These are phyloP conservation scores for Euclidium syriacum DNA, from an alignment of 345 rosid species.

Conservation along the genomic window DNA sequence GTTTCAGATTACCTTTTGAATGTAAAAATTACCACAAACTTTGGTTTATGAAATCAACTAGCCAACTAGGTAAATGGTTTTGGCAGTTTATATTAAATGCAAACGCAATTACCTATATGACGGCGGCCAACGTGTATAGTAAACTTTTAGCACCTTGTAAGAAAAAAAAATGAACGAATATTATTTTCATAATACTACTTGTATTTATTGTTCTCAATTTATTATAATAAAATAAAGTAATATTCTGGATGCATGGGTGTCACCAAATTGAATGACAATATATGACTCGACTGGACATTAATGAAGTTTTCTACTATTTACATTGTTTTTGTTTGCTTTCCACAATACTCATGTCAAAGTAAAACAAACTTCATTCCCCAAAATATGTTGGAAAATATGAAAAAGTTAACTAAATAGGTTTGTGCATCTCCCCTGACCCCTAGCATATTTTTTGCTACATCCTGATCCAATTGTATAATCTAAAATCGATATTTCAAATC, in stretches of 20 bases:
- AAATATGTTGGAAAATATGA: neutral
- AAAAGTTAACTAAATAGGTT: neutral
- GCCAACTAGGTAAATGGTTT: conserved; percentile 11
- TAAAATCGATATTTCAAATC: neutral
- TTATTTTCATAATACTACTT: neutral
- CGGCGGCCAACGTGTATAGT: conserved; percentile 20
- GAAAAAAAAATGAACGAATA: neutral
- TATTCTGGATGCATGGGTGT: conserved; percentile 19
- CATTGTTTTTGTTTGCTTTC: neutral
- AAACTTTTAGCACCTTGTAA: neutral
- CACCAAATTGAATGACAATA: conserved; percentile 24
- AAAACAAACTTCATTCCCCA: neutral
- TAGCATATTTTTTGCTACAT: neutral
- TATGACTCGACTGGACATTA: conserved; percentile 14
- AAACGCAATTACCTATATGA: conserved; percentile 2
- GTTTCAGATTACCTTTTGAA: neutral
- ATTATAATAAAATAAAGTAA: conserved; percentile 6
- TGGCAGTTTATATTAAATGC: conserved; percentile 12
- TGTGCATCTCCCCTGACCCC: neutral
- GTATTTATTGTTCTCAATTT: conserved; percentile 2
- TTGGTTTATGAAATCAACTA: neutral
- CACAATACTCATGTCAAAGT: neutral
- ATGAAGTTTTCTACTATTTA: conserved; percentile 3
- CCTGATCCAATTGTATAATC: neutral
- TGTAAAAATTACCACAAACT: neutral